Percentiles rank a stretch among this genome's conserved stretches.
phyloP scores from a whole-genome alignment of 768 basidiomycete genomes.

The Leccinellum luteum region DNA sequence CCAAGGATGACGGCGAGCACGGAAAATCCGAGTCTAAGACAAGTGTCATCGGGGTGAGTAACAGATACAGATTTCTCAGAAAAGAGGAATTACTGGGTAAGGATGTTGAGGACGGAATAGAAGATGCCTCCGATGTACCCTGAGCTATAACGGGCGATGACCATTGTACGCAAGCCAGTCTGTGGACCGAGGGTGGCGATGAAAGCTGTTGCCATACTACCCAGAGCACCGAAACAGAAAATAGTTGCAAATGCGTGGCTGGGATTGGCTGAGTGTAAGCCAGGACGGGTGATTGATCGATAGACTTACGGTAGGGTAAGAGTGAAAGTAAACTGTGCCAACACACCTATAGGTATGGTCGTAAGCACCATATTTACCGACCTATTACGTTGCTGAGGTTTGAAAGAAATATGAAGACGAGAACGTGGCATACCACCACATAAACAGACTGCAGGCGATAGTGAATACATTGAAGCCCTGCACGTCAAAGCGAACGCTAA shows the following conservation, averaged over 20 bases:
- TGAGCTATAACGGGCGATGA: slow-evolving; percentile 46
- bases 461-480: background rate
- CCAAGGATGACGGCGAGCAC: slow-evolving; percentile 50
- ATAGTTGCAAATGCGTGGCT: slow-evolving; percentile 46
- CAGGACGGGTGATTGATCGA: background rate
- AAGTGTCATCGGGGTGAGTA: background rate
- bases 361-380: slow-evolving; percentile 49
- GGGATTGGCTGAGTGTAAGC: background rate
- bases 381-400: slow-evolving; percentile 23
- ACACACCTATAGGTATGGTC: slow-evolving; percentile 49
- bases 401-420: background rate
- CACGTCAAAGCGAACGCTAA: background rate
- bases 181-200: slow-evolving; percentile 53
- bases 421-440: slow-evolving; percentile 40
- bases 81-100: slow-evolving; percentile 39
- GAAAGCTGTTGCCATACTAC: slow-evolving; percentile 42
- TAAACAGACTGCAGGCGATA: slow-evolving; percentile 33
- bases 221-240: slow-evolving; percentile 45
- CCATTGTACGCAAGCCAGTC: slow-evolving; percentile 55
- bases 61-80: background rate
- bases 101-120: slow-evolving; percentile 51
- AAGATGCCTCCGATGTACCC: slow-evolving; percentile 49
- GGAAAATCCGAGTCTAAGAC: slow-evolving; percentile 45
- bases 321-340: slow-evolving; percentile 47
- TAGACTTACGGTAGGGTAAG: slow-evolving; percentile 43